A percentile compares a stretch with the other conserved stretches of the same genome.
phyloP scores from a whole-genome alignment of 257 asterid genomes.

The Solanum pennellii region DNA sequence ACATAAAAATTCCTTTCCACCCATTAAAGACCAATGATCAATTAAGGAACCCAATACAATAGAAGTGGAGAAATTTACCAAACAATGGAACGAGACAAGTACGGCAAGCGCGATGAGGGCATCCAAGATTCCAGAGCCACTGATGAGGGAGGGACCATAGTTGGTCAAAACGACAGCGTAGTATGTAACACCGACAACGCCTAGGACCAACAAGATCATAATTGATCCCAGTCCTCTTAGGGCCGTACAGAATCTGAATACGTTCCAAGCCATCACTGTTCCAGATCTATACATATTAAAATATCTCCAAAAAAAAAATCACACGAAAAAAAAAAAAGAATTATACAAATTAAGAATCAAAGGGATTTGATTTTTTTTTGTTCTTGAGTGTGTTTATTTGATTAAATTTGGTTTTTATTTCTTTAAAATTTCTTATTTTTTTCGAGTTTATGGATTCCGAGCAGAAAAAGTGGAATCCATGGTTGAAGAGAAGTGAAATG shows the following conservation, averaged over 20 bases:
- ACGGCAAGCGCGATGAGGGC: slow-evolving; percentile 53
- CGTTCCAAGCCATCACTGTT: slow-evolving; percentile 96
- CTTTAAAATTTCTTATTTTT: background rate
- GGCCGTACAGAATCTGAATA: slow-evolving; percentile 94
- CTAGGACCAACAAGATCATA: slow-evolving; percentile 89
- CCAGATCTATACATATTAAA: slow-evolving; percentile 95
- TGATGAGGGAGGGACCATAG: slow-evolving; percentile 71
- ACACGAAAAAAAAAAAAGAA: background rate
- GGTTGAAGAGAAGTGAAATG: background rate
- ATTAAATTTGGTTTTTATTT: background rate
- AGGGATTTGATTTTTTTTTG: background rate
- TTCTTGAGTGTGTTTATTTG: background rate
- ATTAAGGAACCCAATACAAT: background rate
- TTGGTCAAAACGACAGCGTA: slow-evolving; percentile 78
- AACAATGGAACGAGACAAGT: slow-evolving; percentile 59
- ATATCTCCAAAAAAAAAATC: background rate
- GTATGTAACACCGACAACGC: slow-evolving; percentile 87
- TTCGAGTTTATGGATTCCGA: slow-evolving; percentile 10
- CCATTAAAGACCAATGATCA: background rate
- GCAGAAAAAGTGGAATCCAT: slow-evolving; percentile 5
- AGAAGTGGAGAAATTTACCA: slow-evolving; percentile 39
- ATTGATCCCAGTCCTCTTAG: slow-evolving; percentile 89
- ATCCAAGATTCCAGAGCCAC: slow-evolving; percentile 49
- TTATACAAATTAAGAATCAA: background rate
- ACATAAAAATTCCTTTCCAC: background rate